Base-by-base conservation (phyloP, 1,284 basidiomycete genomes). In the Cronartium quercuum region DNA sequence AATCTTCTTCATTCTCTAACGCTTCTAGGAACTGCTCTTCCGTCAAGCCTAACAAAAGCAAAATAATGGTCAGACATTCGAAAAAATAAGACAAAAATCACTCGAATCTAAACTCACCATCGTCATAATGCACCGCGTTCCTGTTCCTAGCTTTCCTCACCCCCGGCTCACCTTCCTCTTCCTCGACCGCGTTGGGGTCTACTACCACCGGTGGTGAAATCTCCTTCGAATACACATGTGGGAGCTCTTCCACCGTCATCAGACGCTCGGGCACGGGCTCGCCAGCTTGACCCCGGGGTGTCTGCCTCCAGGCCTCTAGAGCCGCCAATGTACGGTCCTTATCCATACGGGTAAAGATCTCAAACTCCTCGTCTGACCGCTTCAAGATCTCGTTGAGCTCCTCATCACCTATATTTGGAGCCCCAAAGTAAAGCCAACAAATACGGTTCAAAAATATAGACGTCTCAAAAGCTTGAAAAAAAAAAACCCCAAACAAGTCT, bases 331-430 rank as follows among this genome's bases (percentile, higher is more conserved):
- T 88, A 40, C 96, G 88, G 80, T 93, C 87, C 21, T 86, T 80
- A 80, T 99, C 96, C 85, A 98, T 90, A 76, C 89, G 85, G 5
- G 89, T 86, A 86, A 96, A 99, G 76, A 91, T 84, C 10, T 82
- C 84, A 1, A 85, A 83, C 82, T 98, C 96, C 24, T 90, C 84
- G 15, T 98, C 94, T 6, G 85, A 87, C 76, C 96, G 90, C 15
- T 94, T 88, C 69, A 98, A 88, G 76, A 98, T 86, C 81, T 93
- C 90, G 83, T 99, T 99, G 78, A 98, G 86, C 69, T 98, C 96
- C 37, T 97, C 94, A 80, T 98, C 95, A 80, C 94, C 94, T 86
- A 96, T 91, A 81, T n/a, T 57, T 10, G 97, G 94, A 55, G 92
- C 92, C 38, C 38, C 18, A 66, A 15, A 51, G 47, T 51, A 15